These are phyloP conservation scores for Delitschia confertaspora DNA, from an alignment of 495 filamentous ascomycete genomes.

Conservation along the genomic window DNA sequence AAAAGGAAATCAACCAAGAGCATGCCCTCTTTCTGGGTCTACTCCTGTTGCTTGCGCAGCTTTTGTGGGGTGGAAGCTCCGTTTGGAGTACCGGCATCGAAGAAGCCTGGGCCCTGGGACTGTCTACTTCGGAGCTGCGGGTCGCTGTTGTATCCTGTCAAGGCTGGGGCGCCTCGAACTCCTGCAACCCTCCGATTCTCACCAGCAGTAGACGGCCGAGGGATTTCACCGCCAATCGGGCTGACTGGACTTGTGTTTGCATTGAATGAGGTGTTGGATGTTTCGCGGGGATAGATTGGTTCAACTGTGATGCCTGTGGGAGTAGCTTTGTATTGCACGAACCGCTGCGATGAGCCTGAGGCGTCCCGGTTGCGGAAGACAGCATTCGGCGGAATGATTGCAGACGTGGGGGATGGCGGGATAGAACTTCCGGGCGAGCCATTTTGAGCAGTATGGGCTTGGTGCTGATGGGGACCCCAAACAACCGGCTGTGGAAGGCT, in stretches of 20 bases:
- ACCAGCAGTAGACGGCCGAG: no score
- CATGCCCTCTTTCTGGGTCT: no score
- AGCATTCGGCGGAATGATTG: constrained; percentile 1
- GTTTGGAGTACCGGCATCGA: no score
- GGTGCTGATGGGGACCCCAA: constrained; percentile 22
- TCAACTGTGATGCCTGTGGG: not conserved
- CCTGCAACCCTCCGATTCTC: no score
- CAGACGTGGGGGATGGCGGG: constrained; percentile 10
- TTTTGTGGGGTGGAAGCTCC: not conserved
- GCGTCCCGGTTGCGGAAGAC: constrained; percentile 13
- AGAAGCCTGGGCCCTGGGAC: no score
- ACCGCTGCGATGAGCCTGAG: constrained; percentile 2
- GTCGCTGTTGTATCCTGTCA: not conserved
- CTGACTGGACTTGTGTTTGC: no score
- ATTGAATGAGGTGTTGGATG: no score
- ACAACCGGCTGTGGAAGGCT: constrained; percentile 14
- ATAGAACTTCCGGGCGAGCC: constrained; percentile 2
- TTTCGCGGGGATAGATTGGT: no score
- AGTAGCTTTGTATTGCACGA: not conserved
- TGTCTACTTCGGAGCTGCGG: no score
- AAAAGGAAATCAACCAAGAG: no score
- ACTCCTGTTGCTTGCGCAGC: not conserved
- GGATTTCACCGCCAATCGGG: no score
- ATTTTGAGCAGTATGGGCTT: not conserved
- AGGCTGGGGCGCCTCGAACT: no score